Evolutionary conservation across 2,329 filamentous ascomycete genomes (phyloP), one percentile per base, ranked within the genome.

Genomic region (Dryadomyces sulphureus): DNA sequence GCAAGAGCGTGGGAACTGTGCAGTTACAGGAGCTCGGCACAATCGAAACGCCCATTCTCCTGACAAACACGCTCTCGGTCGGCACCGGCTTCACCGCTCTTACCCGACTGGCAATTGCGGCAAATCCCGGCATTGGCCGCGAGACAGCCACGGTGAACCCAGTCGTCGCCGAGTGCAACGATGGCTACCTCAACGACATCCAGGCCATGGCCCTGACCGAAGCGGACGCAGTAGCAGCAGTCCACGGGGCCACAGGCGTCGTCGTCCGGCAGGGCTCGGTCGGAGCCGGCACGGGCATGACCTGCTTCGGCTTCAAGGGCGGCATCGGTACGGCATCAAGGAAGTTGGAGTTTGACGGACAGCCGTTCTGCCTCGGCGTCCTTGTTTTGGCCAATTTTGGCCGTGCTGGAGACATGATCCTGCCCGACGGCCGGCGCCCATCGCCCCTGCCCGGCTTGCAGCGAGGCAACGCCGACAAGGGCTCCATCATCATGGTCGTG

Each of bases 371-470:
- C 72, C 0, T 84, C 19, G 79, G 66, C 1, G 77, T 72, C 1
- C 62, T 84, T 7, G 74, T 79, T 3, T 78, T 82, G 58, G 70
- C 73, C 40, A 84, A 84, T 56, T 84, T 82, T 55, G 79, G 79
- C 9, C 61, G 65, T 27, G 65, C 66, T 48, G 60, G 67, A 36
- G 70, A 77, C 52, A 66, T 84, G 45, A 62, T 79, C 41, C 63
- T 82, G 17, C 59, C 65, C 30, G 63, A 69, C 49, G 5, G 52
- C 48, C 47, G 52, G 54, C 58, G 27, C 56, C 59, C 25, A 53
- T 55, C 45, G 54, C 57, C 38, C 51, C 52, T 24, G 57, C 61
- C 50, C 67, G 72, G 17, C 17, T 5, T 4, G 25, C 17, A 34
- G 14, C 20, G 34, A n/a, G 25, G 40, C 53, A 70, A 72, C 41